Percentiles rank a stretch among this genome's conserved stretches.
Evolutionary conservation across 352 stramenopile genomes (phyloP).

Genomic region (Phytophthora meadii): DNA sequence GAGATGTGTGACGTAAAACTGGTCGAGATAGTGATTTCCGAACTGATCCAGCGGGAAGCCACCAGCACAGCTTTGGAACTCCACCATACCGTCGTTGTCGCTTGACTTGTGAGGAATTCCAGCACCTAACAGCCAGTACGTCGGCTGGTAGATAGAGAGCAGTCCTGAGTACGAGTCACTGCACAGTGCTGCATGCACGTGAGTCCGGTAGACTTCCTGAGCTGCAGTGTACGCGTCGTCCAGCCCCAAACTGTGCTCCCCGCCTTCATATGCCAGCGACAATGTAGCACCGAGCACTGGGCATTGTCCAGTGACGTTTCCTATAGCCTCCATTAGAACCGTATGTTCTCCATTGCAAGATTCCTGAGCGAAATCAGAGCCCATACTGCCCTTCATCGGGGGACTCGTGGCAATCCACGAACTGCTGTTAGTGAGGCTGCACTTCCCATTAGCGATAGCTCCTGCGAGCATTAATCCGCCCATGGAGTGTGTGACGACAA

Average conservation of each 20-base stretch:
- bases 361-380: conserved; percentile 50
- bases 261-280: conserved; percentile 54
- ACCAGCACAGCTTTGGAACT: conserved; percentile 63
- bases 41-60: conserved; percentile 46
- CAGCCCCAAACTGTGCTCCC: conserved; percentile 22
- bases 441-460: conserved; percentile 52
- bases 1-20: conserved; percentile 66
- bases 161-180: conserved; percentile 47
- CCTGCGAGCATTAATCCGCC: conserved; percentile 47
- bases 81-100: conserved; percentile 53
- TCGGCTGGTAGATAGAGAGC: conserved; percentile 39
- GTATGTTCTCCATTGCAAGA: conserved; percentile 38
- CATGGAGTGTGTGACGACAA: conserved; percentile 62
- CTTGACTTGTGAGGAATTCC: conserved; percentile 44
- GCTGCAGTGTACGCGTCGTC: conserved; percentile 39
- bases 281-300: conserved; percentile 30
- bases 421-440: conserved; percentile 41
- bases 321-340: conserved; percentile 37
- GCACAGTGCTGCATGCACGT: conserved; percentile 50
- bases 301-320: conserved; percentile 45
- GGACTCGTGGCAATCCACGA: conserved; percentile 53
- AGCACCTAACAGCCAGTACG: conserved; percentile 38
- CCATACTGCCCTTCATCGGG: conserved; percentile 57
- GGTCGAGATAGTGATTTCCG: conserved; percentile 42
- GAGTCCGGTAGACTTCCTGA: conserved; percentile 38